phyloP scores from a whole-genome alignment of 202 grass and related monocot species.

The Saccharum hybrid region DNA sequence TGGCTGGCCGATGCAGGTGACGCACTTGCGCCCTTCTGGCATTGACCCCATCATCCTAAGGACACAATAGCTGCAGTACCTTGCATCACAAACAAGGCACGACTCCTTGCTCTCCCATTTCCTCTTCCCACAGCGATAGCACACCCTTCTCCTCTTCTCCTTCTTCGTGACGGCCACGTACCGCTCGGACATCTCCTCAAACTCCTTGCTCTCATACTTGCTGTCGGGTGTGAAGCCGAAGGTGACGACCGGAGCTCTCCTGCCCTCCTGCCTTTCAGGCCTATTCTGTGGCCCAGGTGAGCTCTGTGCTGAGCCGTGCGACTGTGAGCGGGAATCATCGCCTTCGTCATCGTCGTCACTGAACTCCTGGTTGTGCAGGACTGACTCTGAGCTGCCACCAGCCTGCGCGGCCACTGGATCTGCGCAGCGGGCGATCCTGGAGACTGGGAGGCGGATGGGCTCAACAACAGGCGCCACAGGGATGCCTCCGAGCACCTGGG shows the following conservation, averaged over 20 bases:
- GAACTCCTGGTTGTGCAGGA: conserved; percentile 74
- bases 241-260: conserved; percentile 47
- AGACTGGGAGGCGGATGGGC: conserved; percentile 75
- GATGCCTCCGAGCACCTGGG: conserved; percentile 37
- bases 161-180: conserved; percentile 56
- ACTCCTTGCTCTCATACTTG: conserved; percentile 59
- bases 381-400: conserved; percentile 69
- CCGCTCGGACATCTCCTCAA: conserved; percentile 54
- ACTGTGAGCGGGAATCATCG: conserved; percentile 43
- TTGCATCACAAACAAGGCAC: conserved; percentile 80
- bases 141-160: conserved; percentile 58
- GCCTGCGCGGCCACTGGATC: conserved; percentile 34
- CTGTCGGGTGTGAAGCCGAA: conserved; percentile 50
- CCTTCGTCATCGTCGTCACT: conserved; percentile 44
- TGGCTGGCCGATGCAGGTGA: conserved; percentile 75
- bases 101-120: conserved; percentile 97
- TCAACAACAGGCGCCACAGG: conserved; percentile 63
- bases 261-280: conserved; percentile 34
- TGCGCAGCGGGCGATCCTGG: conserved; percentile 66
- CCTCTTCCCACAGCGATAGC: conserved; percentile 82
- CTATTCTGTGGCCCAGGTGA: conserved; percentile 49
- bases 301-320: conserved; percentile 49
- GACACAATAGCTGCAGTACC: conserved; percentile 85
- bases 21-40: conserved; percentile 94
- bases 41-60: conserved; percentile 96